Base-by-base conservation (phyloP, 163 green algal species). In the Volvox carteri region DNA sequence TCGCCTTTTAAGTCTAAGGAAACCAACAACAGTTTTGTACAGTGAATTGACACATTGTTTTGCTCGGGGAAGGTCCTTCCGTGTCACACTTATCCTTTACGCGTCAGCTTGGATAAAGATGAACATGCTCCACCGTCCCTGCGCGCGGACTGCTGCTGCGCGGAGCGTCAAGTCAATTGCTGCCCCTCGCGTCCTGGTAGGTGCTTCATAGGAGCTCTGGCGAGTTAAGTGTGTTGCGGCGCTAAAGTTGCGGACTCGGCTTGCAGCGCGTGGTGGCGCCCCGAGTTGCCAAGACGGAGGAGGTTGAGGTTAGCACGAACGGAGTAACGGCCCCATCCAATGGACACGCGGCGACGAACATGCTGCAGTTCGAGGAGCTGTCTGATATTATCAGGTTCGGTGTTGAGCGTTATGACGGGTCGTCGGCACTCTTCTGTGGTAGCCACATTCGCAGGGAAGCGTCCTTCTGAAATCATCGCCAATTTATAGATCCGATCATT, bases 361-460 rank as follows among this genome's bases (percentile, higher is more conserved):
- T 91, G n/a, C 81, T 98, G 85, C 94, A 97, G 83, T 98, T 97
- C 86, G 95, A 98, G 33, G 96, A 98, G 90, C 92, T 95, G 50
- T 93, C 92, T 44, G 93, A 95, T 87, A 93, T 94, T 73, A 92
- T 95, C 89, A 92, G 90, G 93, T 93, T 44, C 72, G 74, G 30
- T 16, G 72, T 77, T 70, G 62, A 68, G 80, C 80, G 62, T 78
- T 78, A 78, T 75, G 78, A 50, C 12, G 35, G 42, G 60, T 33
- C 23, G 42, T 84, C 41, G 42, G 73, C 76, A 72, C 54, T n/a
- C n/a, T n/a, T n/a, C n/a, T n/a, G n/a, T n/a, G n/a, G n/a, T n/a
- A n/a, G n/a, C n/a, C n/a, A n/a, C n/a, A n/a, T n/a, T n/a, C n/a
- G n/a, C n/a, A n/a, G n/a, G n/a, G n/a, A n/a, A n/a, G n/a, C n/a